phyloP scores from a whole-genome alignment of 257 asterid genomes.

The Agastache rugosa region DNA sequence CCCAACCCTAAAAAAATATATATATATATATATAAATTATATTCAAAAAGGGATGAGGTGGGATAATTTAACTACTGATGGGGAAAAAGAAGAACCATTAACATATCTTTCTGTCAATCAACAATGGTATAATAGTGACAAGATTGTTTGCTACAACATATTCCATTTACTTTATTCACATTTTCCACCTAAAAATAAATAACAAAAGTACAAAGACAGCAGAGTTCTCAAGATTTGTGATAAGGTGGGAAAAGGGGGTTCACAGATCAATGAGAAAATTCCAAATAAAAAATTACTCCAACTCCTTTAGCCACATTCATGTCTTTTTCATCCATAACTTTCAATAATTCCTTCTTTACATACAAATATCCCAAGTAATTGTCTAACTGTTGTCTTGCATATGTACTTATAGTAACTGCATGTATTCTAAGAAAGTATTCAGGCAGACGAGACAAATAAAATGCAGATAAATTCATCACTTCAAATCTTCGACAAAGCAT shows the following conservation, averaged over 20 bases:
- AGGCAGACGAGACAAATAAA: background rate
- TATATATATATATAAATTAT: background rate
- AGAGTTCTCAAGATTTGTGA: constrained; percentile 31
- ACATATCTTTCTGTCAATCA: constrained; percentile 27
- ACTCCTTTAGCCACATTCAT: background rate
- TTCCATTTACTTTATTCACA: constrained; percentile 18
- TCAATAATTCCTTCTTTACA: constrained; percentile 18
- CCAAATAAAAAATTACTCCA: constrained; percentile 20
- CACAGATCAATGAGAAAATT: constrained; percentile 27
- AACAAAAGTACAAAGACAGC: constrained; percentile 22
- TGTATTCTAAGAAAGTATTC: background rate
- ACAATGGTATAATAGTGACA: constrained; percentile 26
- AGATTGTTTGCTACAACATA: constrained; percentile 10
- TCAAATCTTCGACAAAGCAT: background rate
- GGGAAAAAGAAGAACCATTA: constrained; percentile 18
- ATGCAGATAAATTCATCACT: background rate
- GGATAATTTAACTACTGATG: constrained; percentile 6
- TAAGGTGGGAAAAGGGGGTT: constrained; percentile 17
- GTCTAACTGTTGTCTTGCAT: constrained; percentile 22
- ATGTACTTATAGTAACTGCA: background rate
- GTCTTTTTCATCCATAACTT: constrained; percentile 17
- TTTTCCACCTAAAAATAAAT: background rate
- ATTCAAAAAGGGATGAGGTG: background rate
- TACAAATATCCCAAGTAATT: constrained; percentile 24
- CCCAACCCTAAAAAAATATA: constrained; percentile 7